These are phyloP conservation scores for Spergularia azorica DNA, from an alignment of 179 eudicot genomes.

Conservation along the genomic window DNA sequence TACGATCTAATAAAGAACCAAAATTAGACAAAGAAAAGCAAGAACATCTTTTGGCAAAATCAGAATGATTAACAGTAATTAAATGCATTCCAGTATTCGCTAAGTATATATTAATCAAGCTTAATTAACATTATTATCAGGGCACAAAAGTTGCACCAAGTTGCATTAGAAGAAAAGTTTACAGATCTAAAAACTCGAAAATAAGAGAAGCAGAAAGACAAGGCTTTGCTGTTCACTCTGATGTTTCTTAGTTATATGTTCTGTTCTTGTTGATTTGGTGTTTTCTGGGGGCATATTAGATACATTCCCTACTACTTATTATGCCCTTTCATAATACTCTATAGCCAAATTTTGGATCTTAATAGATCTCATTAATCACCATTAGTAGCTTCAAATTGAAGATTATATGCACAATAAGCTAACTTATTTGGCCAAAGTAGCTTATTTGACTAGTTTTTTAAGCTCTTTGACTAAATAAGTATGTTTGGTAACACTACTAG, in stretches of 20 bases:
- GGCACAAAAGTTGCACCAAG: slow-evolving; percentile 23
- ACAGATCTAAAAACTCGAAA: background rate
- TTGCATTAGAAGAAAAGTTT: slow-evolving; percentile 14
- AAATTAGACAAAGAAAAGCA: background rate
- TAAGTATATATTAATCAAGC: background rate
- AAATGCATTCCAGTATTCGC: slow-evolving; percentile 1
- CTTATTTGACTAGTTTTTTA: too few relatives aligned
- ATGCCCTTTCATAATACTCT: slow-evolving; percentile 20
- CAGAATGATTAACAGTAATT: slow-evolving; percentile 18
- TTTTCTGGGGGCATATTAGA: background rate
- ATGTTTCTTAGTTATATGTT: background rate
- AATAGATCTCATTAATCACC: background rate
- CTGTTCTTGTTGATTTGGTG: background rate
- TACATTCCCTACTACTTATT: background rate
- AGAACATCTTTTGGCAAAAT: slow-evolving; percentile 15
- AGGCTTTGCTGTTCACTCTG: slow-evolving; percentile 1
- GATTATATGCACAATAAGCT: too few relatives aligned
- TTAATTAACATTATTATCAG: background rate
- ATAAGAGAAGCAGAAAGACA: slow-evolving; percentile 9
- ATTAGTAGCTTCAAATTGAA: too few relatives aligned
- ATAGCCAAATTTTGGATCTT: slow-evolving; percentile 15
- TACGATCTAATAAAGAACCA: background rate
- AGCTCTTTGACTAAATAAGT: too few relatives aligned
- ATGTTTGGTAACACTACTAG: too few relatives aligned
- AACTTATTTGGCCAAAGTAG: too few relatives aligned